Evolutionary conservation across 441 rosid genomes (phyloP), one percentile per base, ranked within the genome.

Genomic region (Macaranga tanarius): DNA sequence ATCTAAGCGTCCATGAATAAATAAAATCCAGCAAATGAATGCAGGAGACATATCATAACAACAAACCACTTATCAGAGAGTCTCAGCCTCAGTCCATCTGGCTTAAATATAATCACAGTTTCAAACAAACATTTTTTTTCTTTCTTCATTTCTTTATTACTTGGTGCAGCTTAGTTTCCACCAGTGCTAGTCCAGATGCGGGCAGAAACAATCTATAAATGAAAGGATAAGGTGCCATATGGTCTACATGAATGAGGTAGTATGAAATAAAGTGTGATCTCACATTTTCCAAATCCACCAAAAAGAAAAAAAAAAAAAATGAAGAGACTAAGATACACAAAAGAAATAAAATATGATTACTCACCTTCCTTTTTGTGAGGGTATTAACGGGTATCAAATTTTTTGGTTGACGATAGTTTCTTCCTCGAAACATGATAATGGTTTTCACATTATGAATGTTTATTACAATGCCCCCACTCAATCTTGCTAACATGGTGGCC

Each of bases 401-500:
- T 77, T 90, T 95, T 4, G 98, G 98, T 80, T 92, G 99, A 70
- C 96, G 93, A 81, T 95, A 95, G 84, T 95, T 92, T 87, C 99
- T 89, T 59, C 99, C 99, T 45, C 96, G 95, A 66, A 89, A 95
- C 99, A 95, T 95, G 83, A 95, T 91, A 72, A 95, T 89, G 1
- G 97, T 95, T 82, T 95, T 95, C 71, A 90, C 96, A 45, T 95
- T 89, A 75, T 95, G 98, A 76, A 92, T 52, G 70, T 95, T 91
- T 64, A 92, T 83, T 70, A 87, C 99, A 61, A 91, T 83, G 28
- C 99, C 99, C 8, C 99, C 99, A 72, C 99, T 94, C 34, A 94
- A 77, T 73, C 97, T 90, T 0, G 96, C 89, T 52, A 94, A 69
- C 97, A 94, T 92, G 58, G 88, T 87, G 0, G 97, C 97, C 99